A percentile compares a stretch with the other conserved stretches of the same genome.
phyloP scores from a whole-genome alignment of 257 asterid genomes.

The Thymus mandschuricus region DNA sequence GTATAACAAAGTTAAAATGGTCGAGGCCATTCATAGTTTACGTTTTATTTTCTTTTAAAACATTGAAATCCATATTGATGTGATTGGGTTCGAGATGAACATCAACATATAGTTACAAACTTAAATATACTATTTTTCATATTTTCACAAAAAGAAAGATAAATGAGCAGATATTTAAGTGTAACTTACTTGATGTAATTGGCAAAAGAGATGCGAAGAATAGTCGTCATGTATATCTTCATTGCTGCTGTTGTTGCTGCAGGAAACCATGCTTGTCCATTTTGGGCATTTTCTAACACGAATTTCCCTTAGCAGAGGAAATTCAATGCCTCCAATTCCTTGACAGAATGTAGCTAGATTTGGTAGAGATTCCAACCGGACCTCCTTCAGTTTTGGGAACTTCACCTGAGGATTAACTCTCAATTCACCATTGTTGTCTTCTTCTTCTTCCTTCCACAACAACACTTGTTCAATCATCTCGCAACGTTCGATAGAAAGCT shows the following conservation, averaged over 20 bases:
- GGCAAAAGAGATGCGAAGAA: conserved; percentile 10
- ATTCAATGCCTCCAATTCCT: conserved; percentile 17
- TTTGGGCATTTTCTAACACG: background rate
- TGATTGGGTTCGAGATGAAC: too few relatives aligned
- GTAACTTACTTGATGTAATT: background rate
- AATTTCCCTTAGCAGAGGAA: background rate
- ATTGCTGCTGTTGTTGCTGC: background rate
- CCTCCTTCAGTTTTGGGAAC: background rate
- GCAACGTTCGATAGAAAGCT: background rate
- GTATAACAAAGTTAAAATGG: background rate
- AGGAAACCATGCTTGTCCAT: background rate
- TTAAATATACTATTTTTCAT: too few relatives aligned
- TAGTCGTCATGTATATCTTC: background rate
- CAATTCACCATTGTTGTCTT: background rate
- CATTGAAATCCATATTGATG: too few relatives aligned
- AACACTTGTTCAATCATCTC: conserved; percentile 1
- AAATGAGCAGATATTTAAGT: background rate
- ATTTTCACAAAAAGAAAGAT: background rate
- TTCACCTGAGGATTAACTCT: too few relatives aligned
- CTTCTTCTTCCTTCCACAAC: background rate
- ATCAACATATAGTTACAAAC: background rate
- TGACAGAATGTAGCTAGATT: background rate
- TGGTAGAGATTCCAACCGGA: background rate
- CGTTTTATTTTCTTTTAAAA: too few relatives aligned
- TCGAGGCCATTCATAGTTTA: too few relatives aligned